A percentile compares a stretch with the other conserved stretches of the same genome.
Evolutionary conservation across 2,329 filamentous ascomycete genomes (phyloP).

Genomic region (Orbilia quercus): DNA sequence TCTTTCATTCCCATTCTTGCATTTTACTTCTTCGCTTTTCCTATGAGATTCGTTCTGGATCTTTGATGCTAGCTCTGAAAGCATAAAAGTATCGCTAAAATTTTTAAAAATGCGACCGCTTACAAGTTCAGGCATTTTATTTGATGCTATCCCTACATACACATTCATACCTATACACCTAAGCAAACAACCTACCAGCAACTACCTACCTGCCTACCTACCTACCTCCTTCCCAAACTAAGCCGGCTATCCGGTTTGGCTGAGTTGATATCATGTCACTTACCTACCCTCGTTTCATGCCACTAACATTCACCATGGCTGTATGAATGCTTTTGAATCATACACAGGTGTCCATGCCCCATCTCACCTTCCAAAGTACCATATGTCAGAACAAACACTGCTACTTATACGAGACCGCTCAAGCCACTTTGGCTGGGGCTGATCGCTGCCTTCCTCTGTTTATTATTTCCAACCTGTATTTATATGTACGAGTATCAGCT

Average conservation of each 20-base stretch:
- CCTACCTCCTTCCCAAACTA: no score
- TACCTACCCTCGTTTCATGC: neutral
- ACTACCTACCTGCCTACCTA: no score
- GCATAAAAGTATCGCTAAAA: constrained; percentile 26
- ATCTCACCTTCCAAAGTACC: neutral
- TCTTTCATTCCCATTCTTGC: constrained; percentile 3
- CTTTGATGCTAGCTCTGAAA: constrained; percentile 15
- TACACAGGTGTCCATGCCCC: neutral
- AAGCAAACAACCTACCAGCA: neutral
- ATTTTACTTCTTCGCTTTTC: constrained; percentile 10
- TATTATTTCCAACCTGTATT: constrained; percentile 19
- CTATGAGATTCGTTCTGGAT: constrained; percentile 15
- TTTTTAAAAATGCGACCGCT: constrained; percentile 37
- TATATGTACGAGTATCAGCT: constrained; percentile 23
- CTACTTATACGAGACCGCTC: neutral
- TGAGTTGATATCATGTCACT: neutral
- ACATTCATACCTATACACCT: neutral
- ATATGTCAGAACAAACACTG: neutral
- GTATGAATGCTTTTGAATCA: neutral
- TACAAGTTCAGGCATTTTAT: constrained; percentile 11
- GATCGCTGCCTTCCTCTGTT: neutral
- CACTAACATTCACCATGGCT: neutral
- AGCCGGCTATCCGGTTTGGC: neutral
- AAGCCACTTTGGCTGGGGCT: neutral
- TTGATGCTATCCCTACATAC: neutral